A percentile compares a stretch with the other conserved stretches of the same genome.
phyloP scores from a whole-genome alignment of 306 rosid genomes.

The Luffa acutangula region DNA sequence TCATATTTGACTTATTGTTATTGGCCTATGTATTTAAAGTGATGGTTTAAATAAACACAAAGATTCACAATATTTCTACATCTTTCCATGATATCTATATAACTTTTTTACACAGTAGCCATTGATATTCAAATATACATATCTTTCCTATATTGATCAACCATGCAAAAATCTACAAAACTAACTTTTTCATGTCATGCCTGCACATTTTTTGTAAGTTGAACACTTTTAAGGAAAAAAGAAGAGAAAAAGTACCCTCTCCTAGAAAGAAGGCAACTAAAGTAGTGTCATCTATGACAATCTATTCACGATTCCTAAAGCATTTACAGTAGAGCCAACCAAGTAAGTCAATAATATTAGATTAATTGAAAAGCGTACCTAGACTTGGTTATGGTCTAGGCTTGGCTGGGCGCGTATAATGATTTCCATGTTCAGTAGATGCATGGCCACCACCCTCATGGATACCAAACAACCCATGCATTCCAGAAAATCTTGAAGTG shows the following conservation, averaged over 20 bases:
- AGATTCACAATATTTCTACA: neutral
- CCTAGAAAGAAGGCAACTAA: neutral
- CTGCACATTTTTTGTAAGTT: neutral
- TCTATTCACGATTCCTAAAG: neutral
- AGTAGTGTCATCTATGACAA: neutral
- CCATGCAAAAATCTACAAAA: neutral
- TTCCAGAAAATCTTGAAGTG: neutral
- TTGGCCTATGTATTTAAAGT: too few species aligned
- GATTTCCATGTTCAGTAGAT: neutral
- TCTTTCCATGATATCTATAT: neutral
- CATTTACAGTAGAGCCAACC: neutral
- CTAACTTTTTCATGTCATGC: neutral
- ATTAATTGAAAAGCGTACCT: neutral
- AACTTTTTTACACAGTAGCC: neutral
- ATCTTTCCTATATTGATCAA: neutral
- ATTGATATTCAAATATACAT: neutral
- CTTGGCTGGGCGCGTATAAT: neutral
- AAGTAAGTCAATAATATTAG: neutral
- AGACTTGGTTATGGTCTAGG: neutral
- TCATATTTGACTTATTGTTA: too few species aligned
- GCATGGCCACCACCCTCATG: neutral
- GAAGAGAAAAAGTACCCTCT: neutral
- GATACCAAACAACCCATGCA: neutral
- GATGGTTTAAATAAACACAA: neutral
- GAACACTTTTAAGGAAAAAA: neutral